phyloP scores from a whole-genome alignment of 345 rosid species.

The Salix purpurea region DNA sequence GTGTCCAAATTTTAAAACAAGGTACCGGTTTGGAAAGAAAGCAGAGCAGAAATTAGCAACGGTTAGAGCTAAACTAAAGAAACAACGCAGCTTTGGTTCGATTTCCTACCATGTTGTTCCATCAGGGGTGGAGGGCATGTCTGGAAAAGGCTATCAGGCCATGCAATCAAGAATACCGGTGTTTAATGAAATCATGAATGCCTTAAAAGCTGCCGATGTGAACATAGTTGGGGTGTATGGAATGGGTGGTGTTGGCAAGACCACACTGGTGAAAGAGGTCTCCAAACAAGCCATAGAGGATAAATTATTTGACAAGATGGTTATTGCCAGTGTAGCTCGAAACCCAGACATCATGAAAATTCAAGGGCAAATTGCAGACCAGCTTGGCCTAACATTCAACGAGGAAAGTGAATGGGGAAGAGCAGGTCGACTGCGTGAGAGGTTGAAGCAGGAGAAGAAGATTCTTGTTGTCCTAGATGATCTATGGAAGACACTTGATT shows the following conservation, averaged over 20 bases:
- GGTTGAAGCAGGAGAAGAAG: conserved; percentile 12
- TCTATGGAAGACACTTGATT: conserved; percentile 21
- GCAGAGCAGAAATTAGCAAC: not conserved
- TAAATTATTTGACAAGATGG: conserved; percentile 9
- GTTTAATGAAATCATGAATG: conserved; percentile 2
- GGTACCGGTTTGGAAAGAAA: conserved; percentile 1
- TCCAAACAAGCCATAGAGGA: not conserved
- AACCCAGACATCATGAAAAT: conserved; percentile 8
- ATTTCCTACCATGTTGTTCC: not conserved
- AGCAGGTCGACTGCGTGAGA: conserved; percentile 2
- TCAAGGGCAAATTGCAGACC: conserved; percentile 18
- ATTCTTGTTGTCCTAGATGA: conserved; percentile 34
- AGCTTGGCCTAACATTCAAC: conserved; percentile 1
- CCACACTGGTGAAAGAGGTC: conserved; percentile 16
- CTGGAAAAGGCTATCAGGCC: not conserved
- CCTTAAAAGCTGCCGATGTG: not conserved
- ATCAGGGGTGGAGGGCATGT: not conserved
- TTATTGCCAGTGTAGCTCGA: conserved; percentile 1
- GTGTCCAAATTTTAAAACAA: conserved; percentile 2
- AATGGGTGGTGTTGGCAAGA: conserved; percentile 17
- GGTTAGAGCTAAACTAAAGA: not conserved
- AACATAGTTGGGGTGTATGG: conserved; percentile 17
- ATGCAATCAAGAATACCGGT: not conserved
- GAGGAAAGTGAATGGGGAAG: conserved; percentile 8
- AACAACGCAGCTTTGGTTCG: not conserved